Percentiles rank a stretch among this genome's conserved stretches.
Evolutionary conservation across 2,329 filamentous ascomycete species (phyloP).

Genomic region (Fusarium cyanostomum): DNA sequence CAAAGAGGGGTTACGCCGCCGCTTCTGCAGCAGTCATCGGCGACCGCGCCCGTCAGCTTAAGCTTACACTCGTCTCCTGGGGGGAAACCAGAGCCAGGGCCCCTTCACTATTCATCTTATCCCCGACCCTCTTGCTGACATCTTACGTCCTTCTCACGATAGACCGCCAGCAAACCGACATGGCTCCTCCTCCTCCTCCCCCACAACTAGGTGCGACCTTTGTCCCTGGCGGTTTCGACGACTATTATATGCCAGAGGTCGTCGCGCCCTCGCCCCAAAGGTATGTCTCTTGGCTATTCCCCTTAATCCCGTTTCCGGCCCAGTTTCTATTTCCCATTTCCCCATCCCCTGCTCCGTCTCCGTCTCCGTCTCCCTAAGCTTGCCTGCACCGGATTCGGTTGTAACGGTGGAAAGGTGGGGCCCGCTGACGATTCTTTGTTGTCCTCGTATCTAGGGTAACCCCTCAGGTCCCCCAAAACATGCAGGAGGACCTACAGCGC

Average conservation of each 20-base stretch:
- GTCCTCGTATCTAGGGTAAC: slow-evolving; percentile 73
- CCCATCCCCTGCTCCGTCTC: slow-evolving; percentile 26
- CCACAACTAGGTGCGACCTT: slow-evolving; percentile 63
- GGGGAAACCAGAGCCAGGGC: slow-evolving; percentile 37
- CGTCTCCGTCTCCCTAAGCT: slow-evolving; percentile 31
- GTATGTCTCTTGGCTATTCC: slow-evolving; percentile 51
- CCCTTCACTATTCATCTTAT: slow-evolving; percentile 41
- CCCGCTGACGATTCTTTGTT: slow-evolving; percentile 51
- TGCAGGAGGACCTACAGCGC: slow-evolving; percentile 92
- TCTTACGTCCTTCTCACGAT: slow-evolving; percentile 43
- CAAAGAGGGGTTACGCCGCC: slow-evolving; percentile 41
- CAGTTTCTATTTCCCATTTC: slow-evolving; percentile 29
- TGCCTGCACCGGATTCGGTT: slow-evolving; percentile 39
- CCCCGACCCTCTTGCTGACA: slow-evolving; percentile 44
- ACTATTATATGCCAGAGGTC: slow-evolving; percentile 70
- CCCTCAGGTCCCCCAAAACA: slow-evolving; percentile 95
- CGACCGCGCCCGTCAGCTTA: slow-evolving; percentile 41
- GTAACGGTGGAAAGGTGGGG: slow-evolving; percentile 47
- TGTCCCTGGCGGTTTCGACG: slow-evolving; percentile 66
- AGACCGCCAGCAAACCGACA: slow-evolving; percentile 43
- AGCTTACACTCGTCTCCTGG: slow-evolving; percentile 35
- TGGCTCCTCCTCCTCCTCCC: slow-evolving; percentile 26
- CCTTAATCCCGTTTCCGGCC: slow-evolving; percentile 28
- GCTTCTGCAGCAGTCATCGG: slow-evolving; percentile 42
- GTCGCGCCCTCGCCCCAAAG: slow-evolving; percentile 66